Evolutionary conservation across 306 rosid species (phyloP), one percentile per base, ranked within the genome.

Genomic region (Casuarina equisetifolia): DNA sequence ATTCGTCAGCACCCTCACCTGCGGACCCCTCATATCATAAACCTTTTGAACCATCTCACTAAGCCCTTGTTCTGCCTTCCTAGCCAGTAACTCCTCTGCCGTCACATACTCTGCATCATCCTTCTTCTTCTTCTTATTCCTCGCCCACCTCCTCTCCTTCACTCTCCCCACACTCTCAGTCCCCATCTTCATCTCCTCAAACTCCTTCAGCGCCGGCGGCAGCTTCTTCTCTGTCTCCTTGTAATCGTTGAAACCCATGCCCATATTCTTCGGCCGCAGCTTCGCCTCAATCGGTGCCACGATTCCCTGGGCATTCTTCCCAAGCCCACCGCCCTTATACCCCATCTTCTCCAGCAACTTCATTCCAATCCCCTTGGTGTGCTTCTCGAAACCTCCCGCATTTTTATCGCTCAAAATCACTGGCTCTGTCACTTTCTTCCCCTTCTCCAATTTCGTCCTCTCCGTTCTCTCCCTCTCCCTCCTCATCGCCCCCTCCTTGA

Each of bases 301-400:
- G 80, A 95, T 95, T 55, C 99, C 99, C 62, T 95, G 97, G 84
- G 85, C 80, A 68, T 92, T 91, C 87, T 82, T 91, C 43, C 99
- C 99, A 74, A 95, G 97, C 46, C 97, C 99, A 9, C 97, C 99
- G 64, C 99, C 97, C 86, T 80, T 89, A 82, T 95, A 95, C 10
- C 99, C 99, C 99, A 95, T 95, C 69, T 87, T 92, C 86, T 85
- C 89, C 79, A 92, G 84, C 77, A 95, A 74, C 88, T 86, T 91
- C 91, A 88, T 50, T 40, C 97, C 97, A 50, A 95, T 92, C 3
- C 97, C 97, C 81, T 92, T 92, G 0, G 97, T 92, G 76, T 92
- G 90, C 77, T 89, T 86, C 93, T 94, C 97, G 19, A 94, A 94
- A 20, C 40, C 82, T 66, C 97, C 97, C 44, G 86, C 89, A 79